Conservation (phyloP, 768 basidiomycete genomes). For the Boletales sp. region DNA sequence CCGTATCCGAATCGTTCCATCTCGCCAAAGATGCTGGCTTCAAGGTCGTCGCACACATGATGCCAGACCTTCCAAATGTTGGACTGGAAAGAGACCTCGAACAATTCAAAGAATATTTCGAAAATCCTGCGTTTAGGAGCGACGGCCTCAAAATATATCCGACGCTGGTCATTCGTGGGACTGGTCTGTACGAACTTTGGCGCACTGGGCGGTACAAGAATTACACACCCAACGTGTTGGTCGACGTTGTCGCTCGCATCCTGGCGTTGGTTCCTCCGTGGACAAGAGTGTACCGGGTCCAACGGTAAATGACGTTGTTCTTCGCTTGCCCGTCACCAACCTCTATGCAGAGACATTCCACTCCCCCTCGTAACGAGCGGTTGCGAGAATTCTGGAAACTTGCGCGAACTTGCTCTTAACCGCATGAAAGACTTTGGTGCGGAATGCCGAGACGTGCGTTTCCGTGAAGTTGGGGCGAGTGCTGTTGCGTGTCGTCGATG, state of each 20-base stretch:
- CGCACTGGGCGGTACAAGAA: conserved; percentile 97
- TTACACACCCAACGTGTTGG: conserved; percentile 97
- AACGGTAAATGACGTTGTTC: conserved; percentile 53
- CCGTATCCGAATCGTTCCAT: conserved; percentile 95
- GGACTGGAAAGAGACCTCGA: conserved; percentile 96
- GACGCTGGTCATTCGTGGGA: conserved; percentile 95
- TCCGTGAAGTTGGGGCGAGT: conserved; percentile 94
- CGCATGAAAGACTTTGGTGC: conserved; percentile 99
- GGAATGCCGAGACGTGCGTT: conserved; percentile 95
- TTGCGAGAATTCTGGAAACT: conserved; percentile 95
- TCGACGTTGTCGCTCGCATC: conserved; percentile 95
- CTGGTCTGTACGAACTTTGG: conserved; percentile 95
- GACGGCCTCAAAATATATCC: conserved; percentile 99
- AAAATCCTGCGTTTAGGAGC: conserved; percentile 95
- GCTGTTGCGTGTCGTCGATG: neutral
- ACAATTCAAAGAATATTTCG: conserved; percentile 99
- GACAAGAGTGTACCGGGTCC: conserved; percentile 98
- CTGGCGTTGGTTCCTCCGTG: conserved; percentile 96
- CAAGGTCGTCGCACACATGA: conserved; percentile 99
- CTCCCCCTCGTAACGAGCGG: conserved; percentile 95
- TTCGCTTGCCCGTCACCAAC: neutral
- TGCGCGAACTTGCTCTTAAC: conserved; percentile 92
- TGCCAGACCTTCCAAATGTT: conserved; percentile 98
- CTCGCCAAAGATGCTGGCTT: conserved; percentile 98
- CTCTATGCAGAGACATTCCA: conserved; percentile 77